phyloP scores from a whole-genome alignment of 2,329 filamentous ascomycete genomes.

The Zymoseptoria tritici region DNA sequence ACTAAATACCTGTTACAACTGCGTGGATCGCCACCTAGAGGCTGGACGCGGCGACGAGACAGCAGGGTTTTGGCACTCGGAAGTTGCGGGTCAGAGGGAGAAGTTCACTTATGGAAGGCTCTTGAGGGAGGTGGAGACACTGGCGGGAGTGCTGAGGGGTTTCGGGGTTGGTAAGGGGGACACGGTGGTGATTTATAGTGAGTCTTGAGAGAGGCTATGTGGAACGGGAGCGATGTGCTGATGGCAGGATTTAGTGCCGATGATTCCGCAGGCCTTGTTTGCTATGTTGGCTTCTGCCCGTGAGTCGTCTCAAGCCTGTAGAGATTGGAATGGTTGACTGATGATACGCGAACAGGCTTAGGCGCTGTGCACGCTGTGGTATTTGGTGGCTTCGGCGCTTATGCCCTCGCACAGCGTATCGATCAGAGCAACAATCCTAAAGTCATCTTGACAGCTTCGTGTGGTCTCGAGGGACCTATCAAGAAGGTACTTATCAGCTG shows the following conservation, averaged over 20 bases:
- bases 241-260: slow-evolving; percentile 54
- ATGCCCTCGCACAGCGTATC: slow-evolving; percentile 78
- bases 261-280: slow-evolving; percentile 85
- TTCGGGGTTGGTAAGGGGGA: slow-evolving; percentile 77
- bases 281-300: slow-evolving; percentile 62
- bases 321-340: neutral
- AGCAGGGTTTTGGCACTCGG: slow-evolving; percentile 82
- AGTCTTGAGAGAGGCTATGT: neutral
- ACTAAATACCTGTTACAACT: slow-evolving; percentile 7
- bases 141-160: slow-evolving; percentile 74
- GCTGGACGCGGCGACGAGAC: slow-evolving; percentile 64
- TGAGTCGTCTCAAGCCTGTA: neutral
- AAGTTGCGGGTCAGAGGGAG: slow-evolving; percentile 67
- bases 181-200: slow-evolving; percentile 76
- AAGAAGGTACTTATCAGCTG: slow-evolving; percentile 59
- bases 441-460: slow-evolving; percentile 78
- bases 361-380: slow-evolving; percentile 91
- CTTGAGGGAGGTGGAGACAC: slow-evolving; percentile 68
- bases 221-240: neutral
- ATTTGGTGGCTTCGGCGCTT: slow-evolving; percentile 81
- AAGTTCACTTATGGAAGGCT: slow-evolving; percentile 67
- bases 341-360: slow-evolving; percentile 51
- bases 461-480: slow-evolving; percentile 81
- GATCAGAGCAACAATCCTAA: slow-evolving; percentile 67
- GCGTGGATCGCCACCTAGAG: slow-evolving; percentile 72